These are phyloP conservation scores for Aspergillus sparsus DNA, from an alignment of 495 filamentous ascomycete genomes.

Conservation along the genomic window DNA sequence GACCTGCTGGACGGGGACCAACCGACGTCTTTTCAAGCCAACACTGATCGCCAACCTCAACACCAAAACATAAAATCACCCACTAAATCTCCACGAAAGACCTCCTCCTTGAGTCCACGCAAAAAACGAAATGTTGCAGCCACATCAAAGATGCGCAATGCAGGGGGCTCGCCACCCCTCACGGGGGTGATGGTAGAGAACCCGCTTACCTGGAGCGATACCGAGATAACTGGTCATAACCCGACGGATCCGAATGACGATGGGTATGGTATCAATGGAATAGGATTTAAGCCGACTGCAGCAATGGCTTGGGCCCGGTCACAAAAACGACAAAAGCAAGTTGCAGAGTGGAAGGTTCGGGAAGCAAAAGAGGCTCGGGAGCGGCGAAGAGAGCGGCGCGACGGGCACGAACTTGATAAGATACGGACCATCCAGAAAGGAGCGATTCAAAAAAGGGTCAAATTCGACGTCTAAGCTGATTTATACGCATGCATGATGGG, in stretches of 20 bases:
- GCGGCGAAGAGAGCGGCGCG: slow-evolving; percentile 65
- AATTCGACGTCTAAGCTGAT: slow-evolving; percentile 38
- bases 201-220: slow-evolving; percentile 76
- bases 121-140: slow-evolving; percentile 29
- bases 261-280: slow-evolving; percentile 81
- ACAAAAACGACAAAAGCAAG: slow-evolving; percentile 75
- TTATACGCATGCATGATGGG: neutral
- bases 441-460: slow-evolving; percentile 46
- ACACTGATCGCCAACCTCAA: slow-evolving; percentile 7
- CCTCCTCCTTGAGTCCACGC: slow-evolving; percentile 24
- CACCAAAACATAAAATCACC: neutral
- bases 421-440: slow-evolving; percentile 36
- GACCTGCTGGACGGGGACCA: neutral
- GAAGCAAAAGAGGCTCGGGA: slow-evolving; percentile 83
- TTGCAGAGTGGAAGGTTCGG: slow-evolving; percentile 78
- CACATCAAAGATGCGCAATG: slow-evolving; percentile 33
- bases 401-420: slow-evolving; percentile 40
- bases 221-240: slow-evolving; percentile 82
- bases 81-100: slow-evolving; percentile 25
- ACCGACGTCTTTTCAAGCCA: slow-evolving; percentile 9
- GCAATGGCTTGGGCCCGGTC: slow-evolving; percentile 75
- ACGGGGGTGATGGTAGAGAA: slow-evolving; percentile 37
- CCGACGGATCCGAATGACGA: slow-evolving; percentile 73
- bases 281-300: slow-evolving; percentile 87
- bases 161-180: slow-evolving; percentile 50